phyloP scores from a whole-genome alignment of 2,329 filamentous ascomycete species.

The Dactylellina drechsleri region DNA sequence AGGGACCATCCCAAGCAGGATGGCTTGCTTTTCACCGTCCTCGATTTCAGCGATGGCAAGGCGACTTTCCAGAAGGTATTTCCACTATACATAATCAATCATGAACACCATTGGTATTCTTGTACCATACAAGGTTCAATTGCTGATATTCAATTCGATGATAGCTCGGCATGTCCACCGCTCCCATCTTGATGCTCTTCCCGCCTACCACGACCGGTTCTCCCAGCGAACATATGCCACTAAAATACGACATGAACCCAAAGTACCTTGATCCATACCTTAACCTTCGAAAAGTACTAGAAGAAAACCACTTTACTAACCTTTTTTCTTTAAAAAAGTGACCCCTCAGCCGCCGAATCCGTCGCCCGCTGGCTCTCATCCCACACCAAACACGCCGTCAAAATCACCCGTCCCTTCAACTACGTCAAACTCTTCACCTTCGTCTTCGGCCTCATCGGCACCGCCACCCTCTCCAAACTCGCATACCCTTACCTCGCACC shows the following conservation, averaged over 20 bases:
- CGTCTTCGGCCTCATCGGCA: conserved; percentile 75
- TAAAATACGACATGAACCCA: conserved; percentile 72
- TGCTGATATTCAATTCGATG: conserved; percentile 13
- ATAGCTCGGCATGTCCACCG: conserved; percentile 91
- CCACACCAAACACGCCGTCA: conserved; percentile 80
- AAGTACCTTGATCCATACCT: conserved; percentile 72
- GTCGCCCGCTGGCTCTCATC: conserved; percentile 74
- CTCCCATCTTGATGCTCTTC: conserved; percentile 88
- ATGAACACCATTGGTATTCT: conserved; percentile 9
- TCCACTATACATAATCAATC: conserved; percentile 49
- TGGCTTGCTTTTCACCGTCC: conserved; percentile 79
- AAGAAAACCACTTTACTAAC: not conserved
- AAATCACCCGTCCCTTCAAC: conserved; percentile 86
- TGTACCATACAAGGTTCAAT: no score
- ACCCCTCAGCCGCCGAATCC: conserved; percentile 55
- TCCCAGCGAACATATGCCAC: conserved; percentile 70
- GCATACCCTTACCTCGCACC: conserved; percentile 82
- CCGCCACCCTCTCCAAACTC: conserved; percentile 74
- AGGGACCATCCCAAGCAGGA: conserved; percentile 81
- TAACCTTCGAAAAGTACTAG: conserved; percentile 72
- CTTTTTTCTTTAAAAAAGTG: conserved; percentile 3
- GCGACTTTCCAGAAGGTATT: conserved; percentile 75
- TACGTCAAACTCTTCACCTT: conserved; percentile 78
- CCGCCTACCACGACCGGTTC: conserved; percentile 76
- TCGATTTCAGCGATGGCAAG: conserved; percentile 89